These are phyloP conservation scores for Phoenix roebelenii DNA, from an alignment of 176 grass and related monocot species.

Conservation along the genomic window DNA sequence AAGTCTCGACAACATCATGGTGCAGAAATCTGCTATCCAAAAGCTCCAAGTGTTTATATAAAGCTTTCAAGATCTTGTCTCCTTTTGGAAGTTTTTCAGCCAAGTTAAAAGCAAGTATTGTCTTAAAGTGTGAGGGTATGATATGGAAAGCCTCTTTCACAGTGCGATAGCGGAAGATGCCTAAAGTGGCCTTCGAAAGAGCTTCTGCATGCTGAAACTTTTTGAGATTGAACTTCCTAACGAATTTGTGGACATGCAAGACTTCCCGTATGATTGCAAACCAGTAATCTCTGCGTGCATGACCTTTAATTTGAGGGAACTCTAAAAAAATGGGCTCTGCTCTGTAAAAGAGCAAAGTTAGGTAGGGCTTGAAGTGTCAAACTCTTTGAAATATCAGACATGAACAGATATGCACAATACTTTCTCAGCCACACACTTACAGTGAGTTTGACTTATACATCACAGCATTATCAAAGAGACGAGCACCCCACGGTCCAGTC, in stretches of 20 bases:
- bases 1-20: conserved; percentile 14
- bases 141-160: conserved; percentile 71
- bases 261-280: conserved; percentile 85
- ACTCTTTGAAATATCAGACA: background rate
- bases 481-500: conserved; percentile 84
- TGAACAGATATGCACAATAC: background rate
- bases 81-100: conserved; percentile 93
- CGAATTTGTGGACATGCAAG: conserved; percentile 71
- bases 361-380: background rate
- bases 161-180: conserved; percentile 62
- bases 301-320: conserved; percentile 80
- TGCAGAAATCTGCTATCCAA: conserved; percentile 27
- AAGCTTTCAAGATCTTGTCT: conserved; percentile 75
- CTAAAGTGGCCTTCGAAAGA: conserved; percentile 53
- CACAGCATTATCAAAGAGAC: conserved; percentile 85
- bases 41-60: conserved; percentile 48
- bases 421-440: conserved; percentile 44
- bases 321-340: conserved; percentile 68
- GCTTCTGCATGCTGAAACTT: conserved; percentile 55
- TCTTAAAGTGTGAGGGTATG: conserved; percentile 65
- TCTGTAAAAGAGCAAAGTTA: conserved; percentile 37
- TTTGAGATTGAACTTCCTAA: conserved; percentile 54
- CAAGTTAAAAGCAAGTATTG: conserved; percentile 72
- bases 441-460: conserved; percentile 81
- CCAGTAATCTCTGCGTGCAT: conserved; percentile 83